Base-by-base conservation (phyloP, 495 filamentous ascomycete genomes). In the Aspergillus olivimuriae region DNA sequence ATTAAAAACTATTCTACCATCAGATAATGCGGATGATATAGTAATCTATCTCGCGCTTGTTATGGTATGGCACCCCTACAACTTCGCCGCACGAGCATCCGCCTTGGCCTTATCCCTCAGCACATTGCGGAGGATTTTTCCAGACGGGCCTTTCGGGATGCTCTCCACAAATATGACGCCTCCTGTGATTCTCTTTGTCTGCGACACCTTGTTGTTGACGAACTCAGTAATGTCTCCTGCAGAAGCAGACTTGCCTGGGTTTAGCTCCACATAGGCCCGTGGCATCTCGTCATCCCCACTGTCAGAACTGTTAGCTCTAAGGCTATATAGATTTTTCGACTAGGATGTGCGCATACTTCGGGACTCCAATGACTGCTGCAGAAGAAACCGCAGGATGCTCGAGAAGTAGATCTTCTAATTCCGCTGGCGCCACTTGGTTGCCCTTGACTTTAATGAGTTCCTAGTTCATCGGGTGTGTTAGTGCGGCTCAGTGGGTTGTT, bases 371-470 rank as follows among this genome's bases (percentile, higher is more conserved):
- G 10, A 96, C 87, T 1, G 83, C 90, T 2, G 75, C 87, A 57
- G 95, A 87, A 21, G 72, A 63, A 23, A 95, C 71, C 2, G 74
- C 70, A 3, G 78, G 77, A 42, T 87, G 81, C 17, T 83, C 77
- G 5, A 95, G 62, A 14, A 96, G 67, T 2, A 90, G 57, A 4
- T 77, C 81, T 59, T 95, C 89, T 1, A 95, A 66, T 63, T 95
- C 89, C 0, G 89, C 87, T 0, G 89, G 89, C 4, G 88, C 86
- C 17, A 95, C 87, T 58, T 94, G 89, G 50, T 83, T 82, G 16
- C 85, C 89, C 64, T 86, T 86, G 47, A 94, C 84, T 67, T 90
- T 90, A 67, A 90, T 89, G 45, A 89, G 66, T 53, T 90, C 86
- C 77, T 89, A 52, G 24, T 51, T 46, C 38, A 32, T 57, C 33